Evolutionary conservation across 2,329 filamentous ascomycete species (phyloP).

Genomic region (Colletotrichum chrysophilum): DNA sequence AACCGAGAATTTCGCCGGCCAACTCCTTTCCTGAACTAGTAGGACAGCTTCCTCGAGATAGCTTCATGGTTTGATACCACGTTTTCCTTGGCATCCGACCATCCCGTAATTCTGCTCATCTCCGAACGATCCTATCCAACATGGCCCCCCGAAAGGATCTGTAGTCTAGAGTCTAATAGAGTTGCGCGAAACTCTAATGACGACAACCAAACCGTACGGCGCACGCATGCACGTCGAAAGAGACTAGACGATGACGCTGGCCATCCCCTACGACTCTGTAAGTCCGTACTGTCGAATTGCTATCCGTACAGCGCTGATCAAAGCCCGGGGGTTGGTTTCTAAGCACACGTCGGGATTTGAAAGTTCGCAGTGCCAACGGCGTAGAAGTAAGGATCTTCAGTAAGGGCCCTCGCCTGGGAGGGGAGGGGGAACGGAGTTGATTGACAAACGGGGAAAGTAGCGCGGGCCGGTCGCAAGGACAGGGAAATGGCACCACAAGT

Average conservation of each 20-base stretch:
- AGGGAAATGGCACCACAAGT: background rate
- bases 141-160: background rate
- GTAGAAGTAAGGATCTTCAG: background rate
- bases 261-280: background rate
- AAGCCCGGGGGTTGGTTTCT: background rate
- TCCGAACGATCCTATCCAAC: background rate
- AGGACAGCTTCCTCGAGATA: background rate
- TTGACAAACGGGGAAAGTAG: conserved; percentile 2
- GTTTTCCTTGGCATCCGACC: background rate
- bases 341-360: background rate
- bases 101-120: background rate
- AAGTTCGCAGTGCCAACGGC: background rate
- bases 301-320: background rate
- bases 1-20: background rate
- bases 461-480: background rate
- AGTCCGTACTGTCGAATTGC: background rate
- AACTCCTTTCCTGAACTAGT: background rate
- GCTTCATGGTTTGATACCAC: background rate
- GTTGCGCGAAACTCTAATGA: background rate
- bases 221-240: background rate
- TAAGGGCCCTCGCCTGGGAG: background rate
- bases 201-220: background rate
- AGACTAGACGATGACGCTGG: background rate
- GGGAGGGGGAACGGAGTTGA: background rate
- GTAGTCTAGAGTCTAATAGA: background rate